Evolutionary conservation across 2,329 filamentous ascomycete species (phyloP).

Genomic region (Colletotrichum somersetense): DNA sequence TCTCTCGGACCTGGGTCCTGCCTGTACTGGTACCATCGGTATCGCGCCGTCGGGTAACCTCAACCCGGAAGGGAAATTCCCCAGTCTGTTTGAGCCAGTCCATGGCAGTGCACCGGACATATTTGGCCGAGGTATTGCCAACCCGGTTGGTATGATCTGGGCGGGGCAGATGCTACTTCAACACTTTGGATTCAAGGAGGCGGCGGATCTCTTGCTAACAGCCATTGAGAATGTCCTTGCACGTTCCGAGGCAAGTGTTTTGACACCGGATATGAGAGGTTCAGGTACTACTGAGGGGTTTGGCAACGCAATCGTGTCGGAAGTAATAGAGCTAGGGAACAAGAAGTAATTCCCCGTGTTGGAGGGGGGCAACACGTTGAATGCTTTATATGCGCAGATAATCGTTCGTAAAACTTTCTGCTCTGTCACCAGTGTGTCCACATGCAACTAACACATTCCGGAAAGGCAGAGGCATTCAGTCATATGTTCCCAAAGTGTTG

Average conservation of each 20-base stretch:
- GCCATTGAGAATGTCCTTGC: conserved; percentile 75
- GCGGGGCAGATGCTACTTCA: conserved; percentile 81
- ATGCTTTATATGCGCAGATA: neutral
- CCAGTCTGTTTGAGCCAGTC: conserved; percentile 76
- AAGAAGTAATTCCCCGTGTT: neutral
- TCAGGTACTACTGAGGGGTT: conserved; percentile 46
- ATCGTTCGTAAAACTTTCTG: neutral
- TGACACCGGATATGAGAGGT: conserved; percentile 51
- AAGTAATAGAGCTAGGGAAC: conserved; percentile 41
- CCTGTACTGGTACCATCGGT: conserved; percentile 77
- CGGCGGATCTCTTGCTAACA: conserved; percentile 67
- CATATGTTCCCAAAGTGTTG: too few species aligned
- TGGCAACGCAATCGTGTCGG: conserved; percentile 44
- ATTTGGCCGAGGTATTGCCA: conserved; percentile 77
- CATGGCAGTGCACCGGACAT: conserved; percentile 82
- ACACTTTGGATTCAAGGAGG: conserved; percentile 60
- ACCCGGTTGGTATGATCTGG: conserved; percentile 79
- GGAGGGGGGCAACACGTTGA: neutral
- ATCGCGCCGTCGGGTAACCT: conserved; percentile 79
- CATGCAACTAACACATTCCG: too few species aligned
- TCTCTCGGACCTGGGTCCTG: conserved; percentile 77
- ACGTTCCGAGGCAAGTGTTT: conserved; percentile 49
- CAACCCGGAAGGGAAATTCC: conserved; percentile 67
- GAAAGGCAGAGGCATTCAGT: too few species aligned
- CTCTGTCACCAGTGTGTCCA: too few species aligned